Percentiles rank a stretch among this genome's conserved stretches.
Conservation (phyloP, 2,329 filamentous ascomycete genomes). For the Verticillium nonalfalfae region DNA sequence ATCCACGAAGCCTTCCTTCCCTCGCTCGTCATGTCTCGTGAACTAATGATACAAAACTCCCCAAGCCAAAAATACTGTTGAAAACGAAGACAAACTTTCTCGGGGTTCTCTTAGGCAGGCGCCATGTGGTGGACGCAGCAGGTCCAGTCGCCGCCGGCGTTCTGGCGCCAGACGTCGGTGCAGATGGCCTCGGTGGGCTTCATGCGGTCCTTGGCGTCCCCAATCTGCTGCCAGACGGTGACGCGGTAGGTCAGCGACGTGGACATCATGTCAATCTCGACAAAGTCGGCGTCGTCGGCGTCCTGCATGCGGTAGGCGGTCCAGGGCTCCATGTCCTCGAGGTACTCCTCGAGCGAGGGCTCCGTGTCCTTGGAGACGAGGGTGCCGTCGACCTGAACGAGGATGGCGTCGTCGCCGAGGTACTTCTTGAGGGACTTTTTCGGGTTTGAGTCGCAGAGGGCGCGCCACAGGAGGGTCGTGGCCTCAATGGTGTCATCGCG, state of each 20-base stretch:
- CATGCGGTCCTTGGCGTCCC: constrained; percentile 18
- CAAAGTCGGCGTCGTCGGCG: constrained; percentile 28
- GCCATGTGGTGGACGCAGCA: constrained; percentile 26
- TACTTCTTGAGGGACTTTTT: constrained; percentile 22
- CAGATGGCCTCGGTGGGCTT: constrained; percentile 24
- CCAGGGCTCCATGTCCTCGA: constrained; percentile 27
- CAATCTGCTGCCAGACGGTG: constrained; percentile 22
- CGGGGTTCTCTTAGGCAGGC: neutral
- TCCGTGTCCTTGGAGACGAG: constrained; percentile 23
- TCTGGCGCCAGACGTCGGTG: constrained; percentile 25
- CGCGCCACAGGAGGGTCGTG: constrained; percentile 25
- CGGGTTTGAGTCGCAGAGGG: constrained; percentile 23
- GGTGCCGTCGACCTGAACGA: constrained; percentile 21
- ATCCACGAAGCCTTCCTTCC: neutral
- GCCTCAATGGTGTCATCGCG: constrained; percentile 27
- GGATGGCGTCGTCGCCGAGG: constrained; percentile 24
- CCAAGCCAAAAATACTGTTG: neutral
- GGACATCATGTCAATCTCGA: constrained; percentile 30
- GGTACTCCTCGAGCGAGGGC: constrained; percentile 22
- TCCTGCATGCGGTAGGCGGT: constrained; percentile 28
- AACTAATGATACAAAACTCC: neutral
- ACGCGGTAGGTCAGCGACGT: constrained; percentile 22
- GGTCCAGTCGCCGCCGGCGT: constrained; percentile 25
- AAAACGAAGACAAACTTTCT: too few species aligned
- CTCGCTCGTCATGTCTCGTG: neutral